Evolutionary conservation across 345 rosid species (phyloP).

Genomic region (Euphorbia peplus): DNA sequence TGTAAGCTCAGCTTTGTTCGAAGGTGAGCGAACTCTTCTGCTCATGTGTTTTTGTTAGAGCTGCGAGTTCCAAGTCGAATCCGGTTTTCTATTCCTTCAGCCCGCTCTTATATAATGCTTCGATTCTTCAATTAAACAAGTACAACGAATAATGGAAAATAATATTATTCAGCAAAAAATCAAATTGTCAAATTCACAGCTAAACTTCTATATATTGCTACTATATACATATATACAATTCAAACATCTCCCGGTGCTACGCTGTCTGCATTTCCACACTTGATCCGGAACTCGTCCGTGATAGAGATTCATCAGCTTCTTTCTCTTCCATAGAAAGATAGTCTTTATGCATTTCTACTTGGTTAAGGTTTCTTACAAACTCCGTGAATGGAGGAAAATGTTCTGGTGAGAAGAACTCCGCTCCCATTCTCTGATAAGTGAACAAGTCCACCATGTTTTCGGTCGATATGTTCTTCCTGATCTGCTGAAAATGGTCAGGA

Average conservation of each 20-base stretch:
- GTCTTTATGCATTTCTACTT: conserved; percentile 44
- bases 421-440: conserved; percentile 95
- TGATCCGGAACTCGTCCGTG: conserved; percentile 23
- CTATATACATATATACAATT: conserved; percentile 12
- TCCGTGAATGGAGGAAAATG: conserved; percentile 75
- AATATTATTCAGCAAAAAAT: not conserved
- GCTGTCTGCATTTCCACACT: conserved; percentile 45
- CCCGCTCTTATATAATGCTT: no score
- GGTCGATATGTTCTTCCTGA: conserved; percentile 48
- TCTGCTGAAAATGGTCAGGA: conserved; percentile 58
- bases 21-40: no score
- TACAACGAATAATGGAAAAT: not conserved
- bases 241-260: conserved; percentile 8
- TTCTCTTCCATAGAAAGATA: conserved; percentile 45
- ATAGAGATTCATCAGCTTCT: conserved; percentile 27
- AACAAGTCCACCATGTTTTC: conserved; percentile 45
- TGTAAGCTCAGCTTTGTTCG: no score
- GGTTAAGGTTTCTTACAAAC: conserved; percentile 59
- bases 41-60: no score
- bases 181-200: not conserved
- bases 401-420: conserved; percentile 87
- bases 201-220: not conserved
- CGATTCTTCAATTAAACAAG: not conserved
- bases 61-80: no score
- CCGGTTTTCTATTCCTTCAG: no score